These are phyloP conservation scores for Coemansia asiatica DNA, from an alignment of 192 early-diverging fungal species.

Conservation along the genomic window DNA sequence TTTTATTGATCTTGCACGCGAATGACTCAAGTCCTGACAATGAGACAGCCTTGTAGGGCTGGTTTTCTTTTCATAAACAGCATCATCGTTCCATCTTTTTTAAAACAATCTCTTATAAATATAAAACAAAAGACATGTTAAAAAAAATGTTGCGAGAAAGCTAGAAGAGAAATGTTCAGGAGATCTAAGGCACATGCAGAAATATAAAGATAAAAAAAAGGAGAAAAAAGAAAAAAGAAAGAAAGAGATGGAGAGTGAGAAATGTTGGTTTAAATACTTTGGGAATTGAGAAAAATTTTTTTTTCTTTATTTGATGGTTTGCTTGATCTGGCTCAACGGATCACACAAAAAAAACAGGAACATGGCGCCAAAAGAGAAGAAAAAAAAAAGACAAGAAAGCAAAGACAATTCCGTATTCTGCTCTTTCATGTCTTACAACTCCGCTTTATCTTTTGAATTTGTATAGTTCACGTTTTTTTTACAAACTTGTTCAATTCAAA, in stretches of 20 bases:
- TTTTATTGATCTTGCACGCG: slow-evolving; percentile 43
- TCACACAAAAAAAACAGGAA: not conserved
- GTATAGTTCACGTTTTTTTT: too few relatives aligned
- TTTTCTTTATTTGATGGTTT: not conserved
- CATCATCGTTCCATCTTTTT: too few relatives aligned
- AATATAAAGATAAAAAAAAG: slow-evolving; percentile 10
- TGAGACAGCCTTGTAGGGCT: slow-evolving; percentile 47
- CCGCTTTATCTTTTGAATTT: too few relatives aligned
- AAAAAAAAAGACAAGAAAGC: slow-evolving; percentile 10
- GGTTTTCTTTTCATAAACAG: too few relatives aligned
- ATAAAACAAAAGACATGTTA: slow-evolving; percentile 7
- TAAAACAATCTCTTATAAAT: too few relatives aligned
- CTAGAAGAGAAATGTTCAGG: slow-evolving; percentile 46
- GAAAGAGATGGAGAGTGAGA: not conserved
- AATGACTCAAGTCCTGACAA: slow-evolving; percentile 57
- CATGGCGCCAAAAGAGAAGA: slow-evolving; percentile 19
- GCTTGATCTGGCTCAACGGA: slow-evolving; percentile 22
- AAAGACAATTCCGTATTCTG: too few relatives aligned
- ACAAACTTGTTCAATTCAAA: too few relatives aligned
- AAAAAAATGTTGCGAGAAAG: slow-evolving; percentile 34
- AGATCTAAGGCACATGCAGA: slow-evolving; percentile 54
- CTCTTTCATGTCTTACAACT: too few relatives aligned
- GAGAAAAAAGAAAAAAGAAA: slow-evolving; percentile 6
- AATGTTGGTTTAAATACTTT: not conserved
- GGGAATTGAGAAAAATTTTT: not conserved